These are phyloP conservation scores for Suillus spraguei DNA, from an alignment of 768 basidiomycete genomes.

Conservation along the genomic window DNA sequence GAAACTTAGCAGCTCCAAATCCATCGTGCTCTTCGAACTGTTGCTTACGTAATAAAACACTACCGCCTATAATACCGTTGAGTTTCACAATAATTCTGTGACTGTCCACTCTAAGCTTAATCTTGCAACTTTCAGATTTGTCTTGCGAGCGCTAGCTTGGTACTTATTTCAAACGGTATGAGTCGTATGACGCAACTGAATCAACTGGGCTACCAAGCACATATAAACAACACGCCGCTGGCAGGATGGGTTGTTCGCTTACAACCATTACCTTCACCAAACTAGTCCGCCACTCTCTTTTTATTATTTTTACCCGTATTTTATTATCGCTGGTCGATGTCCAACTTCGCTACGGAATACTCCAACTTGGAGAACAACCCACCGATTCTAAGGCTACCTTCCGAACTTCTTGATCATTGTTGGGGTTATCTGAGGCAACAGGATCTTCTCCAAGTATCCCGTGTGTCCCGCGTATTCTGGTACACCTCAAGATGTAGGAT, in stretches of 20 bases:
- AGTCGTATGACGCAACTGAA: too few species aligned
- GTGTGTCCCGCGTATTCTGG: constrained; percentile 4
- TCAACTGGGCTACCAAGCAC: too few species aligned
- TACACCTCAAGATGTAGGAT: constrained; percentile 3
- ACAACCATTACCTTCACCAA: not conserved
- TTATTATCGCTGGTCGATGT: constrained; percentile 5
- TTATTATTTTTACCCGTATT: not conserved
- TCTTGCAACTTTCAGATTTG: too few species aligned
- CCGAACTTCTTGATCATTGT: not conserved
- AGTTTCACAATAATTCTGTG: too few species aligned
- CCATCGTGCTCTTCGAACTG: too few species aligned
- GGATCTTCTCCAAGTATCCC: not conserved
- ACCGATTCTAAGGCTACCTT: not conserved
- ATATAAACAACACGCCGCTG: too few species aligned
- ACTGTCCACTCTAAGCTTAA: too few species aligned
- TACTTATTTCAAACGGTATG: too few species aligned
- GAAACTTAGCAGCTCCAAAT: too few species aligned
- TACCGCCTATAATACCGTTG: too few species aligned
- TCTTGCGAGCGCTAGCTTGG: too few species aligned
- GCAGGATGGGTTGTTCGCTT: not conserved
- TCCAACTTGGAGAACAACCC: not conserved
- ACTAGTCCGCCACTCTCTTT: constrained; percentile 1
- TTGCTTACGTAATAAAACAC: too few species aligned
- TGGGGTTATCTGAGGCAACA: constrained; percentile 1
- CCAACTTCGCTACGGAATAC: not conserved